A percentile compares a stretch with the other conserved stretches of the same genome.
phyloP scores from a whole-genome alignment of 2,329 filamentous ascomycete species.

The Aspergillus tamarii region DNA sequence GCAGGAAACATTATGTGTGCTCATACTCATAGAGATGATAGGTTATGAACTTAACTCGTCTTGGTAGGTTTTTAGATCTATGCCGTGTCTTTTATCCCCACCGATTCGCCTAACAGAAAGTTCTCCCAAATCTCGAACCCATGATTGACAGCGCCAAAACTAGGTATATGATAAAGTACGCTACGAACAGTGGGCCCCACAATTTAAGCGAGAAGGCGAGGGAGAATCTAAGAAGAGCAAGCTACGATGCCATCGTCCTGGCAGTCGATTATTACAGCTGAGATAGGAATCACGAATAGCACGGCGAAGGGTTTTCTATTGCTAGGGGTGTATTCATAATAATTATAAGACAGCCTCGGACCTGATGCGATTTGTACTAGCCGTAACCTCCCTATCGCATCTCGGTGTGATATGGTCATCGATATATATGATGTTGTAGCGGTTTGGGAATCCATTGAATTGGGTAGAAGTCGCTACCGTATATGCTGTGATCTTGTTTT shows the following conservation, averaged over 20 bases:
- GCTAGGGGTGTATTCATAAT: not conserved
- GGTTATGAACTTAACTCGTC: too few relatives aligned
- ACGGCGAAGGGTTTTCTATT: not conserved
- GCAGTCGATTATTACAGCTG: too few relatives aligned
- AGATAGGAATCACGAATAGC: not conserved
- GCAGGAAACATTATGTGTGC: too few relatives aligned
- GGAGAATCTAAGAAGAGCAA: not conserved
- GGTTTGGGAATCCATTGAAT: slow-evolving; percentile 2
- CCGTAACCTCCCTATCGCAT: not conserved
- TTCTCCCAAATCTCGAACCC: too few relatives aligned
- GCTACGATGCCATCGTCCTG: not conserved
- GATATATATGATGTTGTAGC: not conserved
- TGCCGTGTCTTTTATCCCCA: too few relatives aligned
- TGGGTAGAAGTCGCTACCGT: not conserved
- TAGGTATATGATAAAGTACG: too few relatives aligned
- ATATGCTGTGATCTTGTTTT: not conserved
- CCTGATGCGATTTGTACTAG: not conserved
- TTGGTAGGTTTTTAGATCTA: too few relatives aligned
- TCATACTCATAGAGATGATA: too few relatives aligned
- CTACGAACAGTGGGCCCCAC: not conserved
- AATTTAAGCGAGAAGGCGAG: not conserved
- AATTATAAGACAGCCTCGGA: not conserved
- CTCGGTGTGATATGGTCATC: not conserved
- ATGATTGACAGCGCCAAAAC: not conserved
- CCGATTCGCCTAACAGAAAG: too few relatives aligned